A percentile compares a stretch with the other conserved stretches of the same genome.
These are phyloP conservation scores for Cryptococcus sp. DNA, from an alignment of 1,284 basidiomycete species.

Conservation along the genomic window DNA sequence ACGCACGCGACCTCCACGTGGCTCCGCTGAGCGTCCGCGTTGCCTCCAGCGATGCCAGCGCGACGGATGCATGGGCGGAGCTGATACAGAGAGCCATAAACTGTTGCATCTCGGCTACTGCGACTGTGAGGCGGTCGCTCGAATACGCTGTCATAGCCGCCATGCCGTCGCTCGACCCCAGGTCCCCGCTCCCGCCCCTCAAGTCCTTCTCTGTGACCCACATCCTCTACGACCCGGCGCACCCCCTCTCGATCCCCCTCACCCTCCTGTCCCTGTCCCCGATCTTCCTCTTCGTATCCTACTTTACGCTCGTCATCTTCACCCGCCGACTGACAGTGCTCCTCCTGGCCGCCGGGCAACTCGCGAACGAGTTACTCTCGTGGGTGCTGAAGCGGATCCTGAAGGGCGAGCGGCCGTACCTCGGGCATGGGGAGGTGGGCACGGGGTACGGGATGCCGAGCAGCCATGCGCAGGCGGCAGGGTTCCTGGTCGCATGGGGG, in stretches of 20 bases:
- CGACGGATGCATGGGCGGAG: too few species aligned
- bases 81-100: not conserved
- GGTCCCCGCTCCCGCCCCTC: constrained; percentile 23
- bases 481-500: constrained; percentile 43
- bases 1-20: too few species aligned
- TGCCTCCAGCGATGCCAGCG: too few species aligned
- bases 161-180: not conserved
- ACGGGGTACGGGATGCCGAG: constrained; percentile 49
- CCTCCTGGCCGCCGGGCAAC: constrained; percentile 35
- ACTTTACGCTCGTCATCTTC: constrained; percentile 45
- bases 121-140: too few species aligned
- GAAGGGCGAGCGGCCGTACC: constrained; percentile 35
- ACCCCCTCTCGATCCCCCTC: constrained; percentile 42
- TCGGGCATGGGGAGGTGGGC: constrained; percentile 33
- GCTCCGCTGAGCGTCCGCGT: too few species aligned
- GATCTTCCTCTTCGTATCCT: constrained; percentile 50
- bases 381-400: constrained; percentile 34
- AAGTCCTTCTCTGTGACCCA: constrained; percentile 47
- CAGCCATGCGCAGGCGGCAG: constrained; percentile 46
- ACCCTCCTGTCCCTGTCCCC: constrained; percentile 47
- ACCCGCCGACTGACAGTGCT: constrained; percentile 38
- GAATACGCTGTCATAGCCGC: too few species aligned
- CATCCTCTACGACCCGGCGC: constrained; percentile 42
- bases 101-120: too few species aligned
- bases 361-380: constrained; percentile 42